phyloP scores from a whole-genome alignment of 305 asterid species.

The Fraxinus angustifolia region DNA sequence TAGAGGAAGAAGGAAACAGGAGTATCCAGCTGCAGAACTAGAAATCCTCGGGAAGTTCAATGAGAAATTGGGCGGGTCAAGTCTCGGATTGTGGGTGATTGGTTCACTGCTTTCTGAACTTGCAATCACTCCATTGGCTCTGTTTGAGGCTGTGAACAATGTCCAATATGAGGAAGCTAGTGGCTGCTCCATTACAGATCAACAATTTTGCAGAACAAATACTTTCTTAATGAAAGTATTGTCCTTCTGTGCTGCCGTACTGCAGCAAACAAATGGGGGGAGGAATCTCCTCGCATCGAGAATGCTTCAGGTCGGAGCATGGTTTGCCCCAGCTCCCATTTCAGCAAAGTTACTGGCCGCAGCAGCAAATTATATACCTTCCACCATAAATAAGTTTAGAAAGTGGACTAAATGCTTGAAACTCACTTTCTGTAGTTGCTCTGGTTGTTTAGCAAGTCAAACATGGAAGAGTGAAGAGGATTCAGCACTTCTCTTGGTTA shows the following conservation, averaged over 20 bases:
- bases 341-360: slow-evolving; percentile 56
- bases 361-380: slow-evolving; percentile 61
- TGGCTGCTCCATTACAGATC: slow-evolving; percentile 35
- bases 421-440: slow-evolving; percentile 46
- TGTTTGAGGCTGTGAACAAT: slow-evolving; percentile 64
- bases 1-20: slow-evolving; percentile 58
- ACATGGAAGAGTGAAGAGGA: slow-evolving; percentile 73
- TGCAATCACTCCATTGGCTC: slow-evolving; percentile 51
- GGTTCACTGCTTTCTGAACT: slow-evolving; percentile 75
- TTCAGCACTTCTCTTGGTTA: slow-evolving; percentile 61
- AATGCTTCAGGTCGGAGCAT: slow-evolving; percentile 78
- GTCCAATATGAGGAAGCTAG: slow-evolving; percentile 43
- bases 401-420: slow-evolving; percentile 55
- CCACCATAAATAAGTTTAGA: slow-evolving; percentile 38
- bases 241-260: slow-evolving; percentile 41
- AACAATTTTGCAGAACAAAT: slow-evolving; percentile 52
- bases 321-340: slow-evolving; percentile 78
- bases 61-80: slow-evolving; percentile 59
- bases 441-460: slow-evolving; percentile 49
- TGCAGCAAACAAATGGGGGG: slow-evolving; percentile 47
- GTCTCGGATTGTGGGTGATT: slow-evolving; percentile 62
- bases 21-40: slow-evolving; percentile 47
- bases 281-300: slow-evolving; percentile 45
- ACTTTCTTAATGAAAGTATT: slow-evolving; percentile 59
- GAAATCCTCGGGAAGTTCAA: slow-evolving; percentile 58